Evolutionary conservation across 1,284 basidiomycete species (phyloP), one percentile per base, ranked within the genome.

Genomic region (Phellopilus nigrolimitatus): DNA sequence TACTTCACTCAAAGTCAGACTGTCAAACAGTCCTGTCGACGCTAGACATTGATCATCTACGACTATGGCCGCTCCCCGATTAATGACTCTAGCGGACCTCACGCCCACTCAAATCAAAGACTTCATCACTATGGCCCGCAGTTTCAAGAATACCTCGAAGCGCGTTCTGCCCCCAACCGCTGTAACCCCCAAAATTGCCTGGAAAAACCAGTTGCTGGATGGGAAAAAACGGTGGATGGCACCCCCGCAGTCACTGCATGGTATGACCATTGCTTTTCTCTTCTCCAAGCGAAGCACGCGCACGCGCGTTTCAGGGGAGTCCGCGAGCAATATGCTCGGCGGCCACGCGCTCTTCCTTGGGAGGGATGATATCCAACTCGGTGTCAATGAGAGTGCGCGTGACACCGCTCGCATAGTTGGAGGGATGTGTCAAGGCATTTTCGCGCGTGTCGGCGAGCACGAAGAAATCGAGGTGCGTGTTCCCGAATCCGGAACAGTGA

Each of bases 351-450:
- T 98, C 60, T 99, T 98, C 70, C 73, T 99, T n/a, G 91, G 94
- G 2, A 74, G 73, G 37, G 83, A 88, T 1, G 95, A 99, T 66
- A 97, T 98, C 54, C 95, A 99, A 64, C 75, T 99, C 27, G 95
- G 95, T 48, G 95, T 98, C 28, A 99, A 98, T 68, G 95, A 99
- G 76, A 84, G 74, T 37, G 66, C 85, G 15, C 75, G 88, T 44
- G 97, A 99, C 71, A 85, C 90, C 0, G 88, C 91, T 10, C 78
- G 88, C 15, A 91, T 99, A 12, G 80, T 97, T 56, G 86, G 91
- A 15, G 90, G 91, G 13, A 97, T 99, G 95, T 89, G 87, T 51
- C 88, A 98, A 68, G 97, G 95, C 15, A 92, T 99, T 59, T 97
- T 99, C 72, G 97, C 95, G 17, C 85, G 97, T 42, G 95, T 99